Percentiles rank a stretch among this genome's conserved stretches.
phyloP scores from a whole-genome alignment of 257 asterid species.

The Sherardia arvensis region DNA sequence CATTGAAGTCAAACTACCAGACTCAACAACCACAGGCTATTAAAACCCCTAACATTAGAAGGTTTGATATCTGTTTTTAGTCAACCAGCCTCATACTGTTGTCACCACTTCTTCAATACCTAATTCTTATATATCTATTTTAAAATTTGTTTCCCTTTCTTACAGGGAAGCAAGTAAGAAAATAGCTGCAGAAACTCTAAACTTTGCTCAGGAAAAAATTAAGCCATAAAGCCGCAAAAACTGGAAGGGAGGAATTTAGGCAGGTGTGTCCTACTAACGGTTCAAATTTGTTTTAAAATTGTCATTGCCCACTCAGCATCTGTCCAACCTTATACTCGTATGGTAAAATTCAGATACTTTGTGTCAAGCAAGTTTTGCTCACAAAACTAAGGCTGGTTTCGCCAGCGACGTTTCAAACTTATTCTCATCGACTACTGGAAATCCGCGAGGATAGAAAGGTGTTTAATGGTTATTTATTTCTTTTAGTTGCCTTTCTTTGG shows the following conservation, averaged over 20 bases:
- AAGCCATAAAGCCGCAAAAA: constrained; percentile 84
- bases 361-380: constrained; percentile 56
- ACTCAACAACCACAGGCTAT: constrained; percentile 36
- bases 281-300: neutral
- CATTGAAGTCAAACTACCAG: constrained; percentile 43
- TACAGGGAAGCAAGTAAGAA: constrained; percentile 45
- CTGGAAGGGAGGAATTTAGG: constrained; percentile 73
- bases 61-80: constrained; percentile 24
- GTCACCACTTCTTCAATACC: neutral
- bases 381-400: constrained; percentile 59
- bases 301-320: neutral
- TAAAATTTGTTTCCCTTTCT: neutral
- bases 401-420: constrained; percentile 32
- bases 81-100: too few relatives aligned
- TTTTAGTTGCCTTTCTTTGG: neutral
- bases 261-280: constrained; percentile 42
- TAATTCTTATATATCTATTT: neutral
- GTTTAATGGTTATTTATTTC: neutral
- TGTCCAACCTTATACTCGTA: neutral
- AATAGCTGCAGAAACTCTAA: constrained; percentile 44
- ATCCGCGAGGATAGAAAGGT: constrained; percentile 64
- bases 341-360: constrained; percentile 46
- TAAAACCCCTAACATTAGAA: constrained; percentile 47
- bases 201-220: constrained; percentile 65
- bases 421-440: constrained; percentile 39